phyloP scores from a whole-genome alignment of 352 stramenopile species.

The Pythium chondricola region DNA sequence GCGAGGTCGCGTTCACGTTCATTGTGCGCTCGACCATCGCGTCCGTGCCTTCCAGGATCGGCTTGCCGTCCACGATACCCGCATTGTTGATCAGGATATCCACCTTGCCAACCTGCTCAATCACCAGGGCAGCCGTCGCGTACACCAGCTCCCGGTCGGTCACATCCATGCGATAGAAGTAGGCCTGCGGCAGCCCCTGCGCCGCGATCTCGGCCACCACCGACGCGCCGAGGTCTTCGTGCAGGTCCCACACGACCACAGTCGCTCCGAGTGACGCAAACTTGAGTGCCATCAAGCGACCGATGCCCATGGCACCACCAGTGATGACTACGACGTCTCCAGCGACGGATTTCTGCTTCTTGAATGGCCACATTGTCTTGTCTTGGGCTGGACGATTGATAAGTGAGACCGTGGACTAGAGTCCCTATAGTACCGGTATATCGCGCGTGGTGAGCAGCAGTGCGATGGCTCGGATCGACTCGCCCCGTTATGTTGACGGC shows the following conservation, averaged over 20 bases:
- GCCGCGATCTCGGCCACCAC: constrained; percentile 29
- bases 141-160: constrained; percentile 27
- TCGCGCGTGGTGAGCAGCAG: too few relatives aligned
- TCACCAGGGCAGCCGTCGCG: constrained; percentile 12
- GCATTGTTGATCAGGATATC: constrained; percentile 50
- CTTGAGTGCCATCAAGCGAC: constrained; percentile 27
- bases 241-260: constrained; percentile 35
- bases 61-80: constrained; percentile 35
- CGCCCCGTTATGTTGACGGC: too few relatives aligned
- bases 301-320: constrained; percentile 26
- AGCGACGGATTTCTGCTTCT: constrained; percentile 11
- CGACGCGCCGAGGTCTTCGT: constrained; percentile 19
- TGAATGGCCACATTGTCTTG: constrained; percentile 16
- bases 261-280: constrained; percentile 29
- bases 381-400: too few relatives aligned
- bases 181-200: constrained; percentile 8
- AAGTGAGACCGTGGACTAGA: too few relatives aligned
- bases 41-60: constrained; percentile 31
- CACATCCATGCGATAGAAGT: constrained; percentile 30
- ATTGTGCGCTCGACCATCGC: constrained; percentile 29
- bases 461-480: too few relatives aligned
- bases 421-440: too few relatives aligned
- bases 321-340: constrained; percentile 24
- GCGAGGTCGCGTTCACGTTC: constrained; percentile 33
- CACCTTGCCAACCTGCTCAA: constrained; percentile 22